Percentiles rank a stretch among this genome's conserved stretches.
phyloP scores from a whole-genome alignment of 768 basidiomycete species.

The Nevesoporus exiguus region DNA sequence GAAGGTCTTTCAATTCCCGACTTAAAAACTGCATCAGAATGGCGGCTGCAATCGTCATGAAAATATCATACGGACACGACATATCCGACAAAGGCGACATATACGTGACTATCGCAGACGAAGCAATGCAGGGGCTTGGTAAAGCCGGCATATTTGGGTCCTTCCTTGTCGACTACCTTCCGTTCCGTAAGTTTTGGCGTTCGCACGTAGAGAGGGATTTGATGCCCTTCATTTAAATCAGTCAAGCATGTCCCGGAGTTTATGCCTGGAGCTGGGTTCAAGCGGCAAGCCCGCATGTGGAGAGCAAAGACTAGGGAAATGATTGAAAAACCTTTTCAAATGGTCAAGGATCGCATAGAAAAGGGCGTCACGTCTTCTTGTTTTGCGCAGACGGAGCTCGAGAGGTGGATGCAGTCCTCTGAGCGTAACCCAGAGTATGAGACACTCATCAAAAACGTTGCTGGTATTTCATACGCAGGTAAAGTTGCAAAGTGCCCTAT shows the following conservation, averaged over 20 bases:
- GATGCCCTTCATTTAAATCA: neutral
- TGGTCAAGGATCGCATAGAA: slow-evolving; percentile 47
- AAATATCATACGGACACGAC: slow-evolving; percentile 40
- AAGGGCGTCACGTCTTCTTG: slow-evolving; percentile 35
- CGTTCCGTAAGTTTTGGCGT: slow-evolving; percentile 24
- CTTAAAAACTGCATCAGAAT: slow-evolving; percentile 19
- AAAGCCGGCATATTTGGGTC: slow-evolving; percentile 42
- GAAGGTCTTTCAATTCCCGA: neutral
- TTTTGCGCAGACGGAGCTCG: slow-evolving; percentile 42
- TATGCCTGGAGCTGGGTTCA: slow-evolving; percentile 49
- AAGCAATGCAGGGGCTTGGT: slow-evolving; percentile 35
- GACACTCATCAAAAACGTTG: slow-evolving; percentile 47
- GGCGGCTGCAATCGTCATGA: slow-evolving; percentile 39
- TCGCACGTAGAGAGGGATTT: neutral
- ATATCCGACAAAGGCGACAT: slow-evolving; percentile 38
- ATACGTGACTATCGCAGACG: slow-evolving; percentile 40
- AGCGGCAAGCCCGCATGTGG: slow-evolving; percentile 45
- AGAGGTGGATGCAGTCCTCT: slow-evolving; percentile 27
- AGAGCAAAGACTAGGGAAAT: slow-evolving; percentile 28
- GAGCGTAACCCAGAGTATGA: slow-evolving; percentile 34
- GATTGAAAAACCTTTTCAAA: slow-evolving; percentile 36
- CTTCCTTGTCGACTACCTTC: slow-evolving; percentile 40
- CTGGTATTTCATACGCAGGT: slow-evolving; percentile 49
- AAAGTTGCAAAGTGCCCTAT: slow-evolving; percentile 10
- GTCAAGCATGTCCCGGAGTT: slow-evolving; percentile 49